These are phyloP conservation scores for Aspergillus puulaauensis DNA, from an alignment of 2,329 filamentous ascomycete genomes.

Conservation along the genomic window DNA sequence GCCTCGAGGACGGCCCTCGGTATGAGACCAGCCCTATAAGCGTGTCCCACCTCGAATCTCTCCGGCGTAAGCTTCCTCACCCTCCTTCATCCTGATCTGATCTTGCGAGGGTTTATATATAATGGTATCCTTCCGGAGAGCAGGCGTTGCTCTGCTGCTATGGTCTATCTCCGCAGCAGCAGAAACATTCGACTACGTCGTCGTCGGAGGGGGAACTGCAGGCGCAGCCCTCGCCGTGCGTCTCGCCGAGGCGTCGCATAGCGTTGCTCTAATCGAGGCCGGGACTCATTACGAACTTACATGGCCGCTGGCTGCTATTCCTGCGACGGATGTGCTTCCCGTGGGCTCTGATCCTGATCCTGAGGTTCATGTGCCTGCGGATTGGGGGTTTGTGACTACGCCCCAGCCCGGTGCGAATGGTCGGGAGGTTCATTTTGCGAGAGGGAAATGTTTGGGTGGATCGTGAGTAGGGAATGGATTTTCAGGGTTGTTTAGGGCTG, in stretches of 20 bases:
- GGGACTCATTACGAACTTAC: slow-evolving; percentile 26
- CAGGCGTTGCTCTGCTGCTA: too few species aligned
- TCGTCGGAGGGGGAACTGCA: slow-evolving; percentile 28
- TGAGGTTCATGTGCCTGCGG: slow-evolving; percentile 10
- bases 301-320: slow-evolving; percentile 17
- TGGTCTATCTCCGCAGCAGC: too few species aligned
- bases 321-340: slow-evolving; percentile 18
- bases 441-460: slow-evolving; percentile 13
- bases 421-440: slow-evolving; percentile 24
- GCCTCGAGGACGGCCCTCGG: too few species aligned
- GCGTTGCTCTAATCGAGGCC: slow-evolving; percentile 31
- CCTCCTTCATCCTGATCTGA: too few species aligned
- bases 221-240: slow-evolving; percentile 25
- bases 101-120: too few species aligned
- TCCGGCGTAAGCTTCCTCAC: too few species aligned
- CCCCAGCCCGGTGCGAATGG: slow-evolving; percentile 24
- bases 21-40: too few species aligned
- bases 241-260: slow-evolving; percentile 21
- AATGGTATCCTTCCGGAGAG: too few species aligned
- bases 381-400: slow-evolving; percentile 27
- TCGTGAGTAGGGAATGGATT: not conserved
- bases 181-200: slow-evolving; percentile 23
- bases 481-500: not conserved
- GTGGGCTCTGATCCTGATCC: slow-evolving; percentile 27
- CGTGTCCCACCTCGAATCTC: too few species aligned